These are phyloP conservation scores for Talaromyces marneffei DNA, from an alignment of 2,329 filamentous ascomycete genomes.

Conservation along the genomic window DNA sequence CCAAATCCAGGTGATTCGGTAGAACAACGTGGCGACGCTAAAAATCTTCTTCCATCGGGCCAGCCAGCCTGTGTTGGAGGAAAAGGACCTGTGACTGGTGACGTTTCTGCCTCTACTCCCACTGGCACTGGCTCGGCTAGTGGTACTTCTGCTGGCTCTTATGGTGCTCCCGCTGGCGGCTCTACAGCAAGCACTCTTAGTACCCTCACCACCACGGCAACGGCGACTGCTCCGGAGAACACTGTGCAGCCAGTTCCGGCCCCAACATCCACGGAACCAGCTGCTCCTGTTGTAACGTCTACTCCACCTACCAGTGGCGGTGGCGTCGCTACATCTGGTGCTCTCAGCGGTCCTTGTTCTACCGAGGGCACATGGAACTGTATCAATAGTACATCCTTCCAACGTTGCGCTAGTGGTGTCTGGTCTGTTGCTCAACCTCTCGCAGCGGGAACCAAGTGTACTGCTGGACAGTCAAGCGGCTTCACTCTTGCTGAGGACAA, in stretches of 20 bases:
- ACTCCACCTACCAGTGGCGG: not conserved
- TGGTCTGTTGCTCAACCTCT: slow-evolving; percentile 50
- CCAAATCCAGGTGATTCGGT: slow-evolving; percentile 60
- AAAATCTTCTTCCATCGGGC: slow-evolving; percentile 30
- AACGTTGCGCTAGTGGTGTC: slow-evolving; percentile 56
- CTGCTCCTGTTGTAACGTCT: not conserved
- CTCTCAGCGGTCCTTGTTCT: slow-evolving; percentile 43
- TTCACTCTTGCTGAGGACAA: slow-evolving; percentile 21
- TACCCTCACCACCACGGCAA: slow-evolving; percentile 14
- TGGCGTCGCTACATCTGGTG: slow-evolving; percentile 19
- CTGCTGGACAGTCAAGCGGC: slow-evolving; percentile 27
- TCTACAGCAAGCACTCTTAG: slow-evolving; percentile 9
- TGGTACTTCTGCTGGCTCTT: not conserved
- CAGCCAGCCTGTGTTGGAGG: slow-evolving; percentile 26
- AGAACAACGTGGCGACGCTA: slow-evolving; percentile 43
- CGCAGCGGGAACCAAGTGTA: slow-evolving; percentile 52
- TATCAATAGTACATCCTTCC: slow-evolving; percentile 51
- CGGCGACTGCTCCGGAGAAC: slow-evolving; percentile 18
- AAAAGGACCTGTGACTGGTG: slow-evolving; percentile 13
- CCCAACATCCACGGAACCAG: not conserved
- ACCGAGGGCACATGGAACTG: slow-evolving; percentile 57
- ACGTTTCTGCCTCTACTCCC: slow-evolving; percentile 17
- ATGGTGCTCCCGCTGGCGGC: not conserved
- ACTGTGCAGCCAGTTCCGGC: slow-evolving; percentile 9
- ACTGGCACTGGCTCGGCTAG: slow-evolving; percentile 18